phyloP scores from a whole-genome alignment of 345 rosid genomes.

The Arabis alpina region DNA sequence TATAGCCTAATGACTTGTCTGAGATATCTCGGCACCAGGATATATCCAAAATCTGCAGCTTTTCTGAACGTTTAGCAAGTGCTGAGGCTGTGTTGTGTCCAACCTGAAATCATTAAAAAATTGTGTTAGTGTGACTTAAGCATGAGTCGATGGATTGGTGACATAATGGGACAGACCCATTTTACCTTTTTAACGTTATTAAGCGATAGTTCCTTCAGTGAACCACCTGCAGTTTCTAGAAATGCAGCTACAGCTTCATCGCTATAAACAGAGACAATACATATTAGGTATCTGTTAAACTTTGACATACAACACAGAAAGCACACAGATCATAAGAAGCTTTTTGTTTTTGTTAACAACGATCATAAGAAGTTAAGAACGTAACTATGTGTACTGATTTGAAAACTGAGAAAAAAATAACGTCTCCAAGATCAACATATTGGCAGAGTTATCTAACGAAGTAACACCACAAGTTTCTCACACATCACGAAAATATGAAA shows the following conservation, averaged over 20 bases:
- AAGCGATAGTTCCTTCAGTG: constrained; percentile 66
- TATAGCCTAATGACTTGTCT: constrained; percentile 69
- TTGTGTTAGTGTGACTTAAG: constrained; percentile 3
- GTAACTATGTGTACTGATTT: constrained; percentile 9
- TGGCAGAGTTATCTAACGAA: constrained; percentile 6
- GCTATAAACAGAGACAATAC: constrained; percentile 40
- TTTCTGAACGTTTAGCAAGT: constrained; percentile 57
- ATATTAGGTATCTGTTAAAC: neutral
- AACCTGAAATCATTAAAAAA: constrained; percentile 52
- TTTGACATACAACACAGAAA: neutral
- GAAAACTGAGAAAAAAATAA: neutral
- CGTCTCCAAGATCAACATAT: constrained; percentile 2
- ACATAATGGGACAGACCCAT: neutral
- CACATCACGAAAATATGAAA: neutral
- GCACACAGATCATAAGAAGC: neutral
- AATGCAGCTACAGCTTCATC: constrained; percentile 96
- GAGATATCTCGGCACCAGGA: constrained; percentile 84
- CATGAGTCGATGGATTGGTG: constrained; percentile 7
- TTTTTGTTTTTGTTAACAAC: no score
- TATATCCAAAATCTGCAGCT: constrained; percentile 65
- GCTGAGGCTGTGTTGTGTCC: constrained; percentile 68
- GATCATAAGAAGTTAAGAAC: neutral
- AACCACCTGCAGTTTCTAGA: constrained; percentile 73
- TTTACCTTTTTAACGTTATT: constrained; percentile 75
- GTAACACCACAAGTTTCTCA: constrained; percentile 5